Evolutionary conservation across 2,329 filamentous ascomycete genomes (phyloP), one percentile per base, ranked within the genome.

Genomic region (Ophiostoma angusticollis): DNA sequence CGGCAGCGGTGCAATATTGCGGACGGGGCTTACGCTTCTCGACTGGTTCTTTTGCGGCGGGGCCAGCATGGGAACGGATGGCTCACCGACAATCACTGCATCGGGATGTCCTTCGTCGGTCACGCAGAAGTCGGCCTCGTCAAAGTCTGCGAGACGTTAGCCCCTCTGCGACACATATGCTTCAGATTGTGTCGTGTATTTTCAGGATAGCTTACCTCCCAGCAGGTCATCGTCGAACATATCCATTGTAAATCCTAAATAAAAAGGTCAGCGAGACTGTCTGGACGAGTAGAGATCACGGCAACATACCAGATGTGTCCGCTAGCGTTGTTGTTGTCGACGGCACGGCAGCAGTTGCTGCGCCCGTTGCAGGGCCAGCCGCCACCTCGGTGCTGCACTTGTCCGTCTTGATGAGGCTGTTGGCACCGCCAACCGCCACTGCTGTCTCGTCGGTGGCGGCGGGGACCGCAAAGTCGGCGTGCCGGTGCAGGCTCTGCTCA

Each of bases 401-500:
- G 43, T 31, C 5, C 42, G 31, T 23, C 47, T 37, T 12, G 39
- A 29, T 2, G 32, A 22, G 22, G 32, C 23, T 14, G 42, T 29
- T 6, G 30, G 36, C 14, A 31, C 41, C 22, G 54, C 53, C 8
- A 41, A 24, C 41, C 54, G 57, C 18, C 39, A 43, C 19, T 47
- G 50, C 3, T 60, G 54, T 42, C 77, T 70, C 52, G 71, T 76
- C n/a, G n/a, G n/a, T n/a, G n/a, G n/a, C n/a, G n/a, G n/a, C n/a
- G n/a, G n/a, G n/a, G 55, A 79, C 80, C 18, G 68, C 71, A 55
- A 72, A 93, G 54, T 87, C 83, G 1, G 74, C 62, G 58, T 94
- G 87, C 28, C 89, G 74, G 59, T 95, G 80, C 27, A 96, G 67
- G 29, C 79, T 79, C n/a, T 72, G 70, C 45, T 82, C 76, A 49